phyloP scores from a whole-genome alignment of 2,329 filamentous ascomycete genomes.

The Aplosporella prunicola region DNA sequence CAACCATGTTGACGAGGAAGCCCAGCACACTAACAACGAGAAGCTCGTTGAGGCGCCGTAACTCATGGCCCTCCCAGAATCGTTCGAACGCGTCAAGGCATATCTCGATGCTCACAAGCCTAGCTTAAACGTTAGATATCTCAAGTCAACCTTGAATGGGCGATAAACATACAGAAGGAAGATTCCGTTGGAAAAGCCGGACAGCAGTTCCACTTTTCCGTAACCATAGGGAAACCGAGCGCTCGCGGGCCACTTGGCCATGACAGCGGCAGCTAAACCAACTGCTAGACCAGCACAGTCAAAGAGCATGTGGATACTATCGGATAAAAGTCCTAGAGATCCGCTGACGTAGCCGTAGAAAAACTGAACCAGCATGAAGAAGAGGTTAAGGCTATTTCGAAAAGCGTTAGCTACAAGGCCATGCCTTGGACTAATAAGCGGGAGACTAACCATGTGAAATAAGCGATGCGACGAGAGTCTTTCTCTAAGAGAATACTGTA shows the following conservation, averaged over 20 bases:
- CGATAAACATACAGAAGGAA: constrained; percentile 63
- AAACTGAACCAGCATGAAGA: constrained; percentile 89
- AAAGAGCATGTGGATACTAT: constrained; percentile 99
- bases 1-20: constrained; percentile 81
- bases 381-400: constrained; percentile 66
- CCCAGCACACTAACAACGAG: constrained; percentile 82
- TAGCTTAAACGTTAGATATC: constrained; percentile 27
- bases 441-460: constrained; percentile 76
- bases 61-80: constrained; percentile 71
- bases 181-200: constrained; percentile 92
- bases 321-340: constrained; percentile 86
- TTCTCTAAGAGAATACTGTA: constrained; percentile 82
- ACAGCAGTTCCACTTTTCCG: constrained; percentile 92
- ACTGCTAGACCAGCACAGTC: constrained; percentile 90
- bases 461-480: constrained; percentile 90
- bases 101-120: constrained; percentile 90
- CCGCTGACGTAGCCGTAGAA: constrained; percentile 91
- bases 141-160: neutral
- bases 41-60: constrained; percentile 75
- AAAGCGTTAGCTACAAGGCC: neutral
- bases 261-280: constrained; percentile 81
- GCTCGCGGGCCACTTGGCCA: constrained; percentile 93
- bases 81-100: constrained; percentile 89
- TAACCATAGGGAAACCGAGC: constrained; percentile 87
- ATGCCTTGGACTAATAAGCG: neutral